phyloP scores from a whole-genome alignment of 345 rosid species.

The Mallotus nudiflorus region DNA sequence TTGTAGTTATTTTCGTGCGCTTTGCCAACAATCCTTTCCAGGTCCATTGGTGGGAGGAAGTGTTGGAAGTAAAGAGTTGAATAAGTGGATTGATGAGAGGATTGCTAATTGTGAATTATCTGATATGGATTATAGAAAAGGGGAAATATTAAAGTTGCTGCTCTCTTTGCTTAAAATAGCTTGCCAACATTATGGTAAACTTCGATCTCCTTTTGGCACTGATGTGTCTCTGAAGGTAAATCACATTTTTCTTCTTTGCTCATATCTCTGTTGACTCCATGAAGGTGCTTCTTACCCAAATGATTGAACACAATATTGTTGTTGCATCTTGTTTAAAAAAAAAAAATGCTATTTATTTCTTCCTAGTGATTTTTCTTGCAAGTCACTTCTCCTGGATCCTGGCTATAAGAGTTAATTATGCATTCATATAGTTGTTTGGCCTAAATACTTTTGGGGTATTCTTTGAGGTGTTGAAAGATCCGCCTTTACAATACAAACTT shows the following conservation, averaged over 20 bases:
- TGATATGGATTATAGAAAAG: conserved; percentile 54
- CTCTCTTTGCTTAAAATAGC: conserved; percentile 87
- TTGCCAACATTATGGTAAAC: conserved; percentile 94
- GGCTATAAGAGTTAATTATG: background rate
- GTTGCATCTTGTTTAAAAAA: background rate
- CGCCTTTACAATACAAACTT: background rate
- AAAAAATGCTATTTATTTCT: background rate
- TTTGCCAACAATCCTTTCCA: conserved; percentile 76
- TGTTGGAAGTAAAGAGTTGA: conserved; percentile 83
- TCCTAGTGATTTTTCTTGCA: background rate
- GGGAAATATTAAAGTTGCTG: conserved; percentile 64
- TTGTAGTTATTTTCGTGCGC: conserved; percentile 62
- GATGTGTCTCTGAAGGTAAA: conserved; percentile 66
- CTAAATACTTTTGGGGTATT: background rate
- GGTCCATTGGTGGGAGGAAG: conserved; percentile 96
- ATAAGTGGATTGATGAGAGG: conserved; percentile 96
- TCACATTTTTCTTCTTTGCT: background rate
- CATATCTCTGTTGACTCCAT: background rate
- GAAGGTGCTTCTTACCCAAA: background rate
- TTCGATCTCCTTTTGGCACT: conserved; percentile 85
- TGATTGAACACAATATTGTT: background rate
- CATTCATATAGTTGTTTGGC: background rate
- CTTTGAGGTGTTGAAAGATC: background rate
- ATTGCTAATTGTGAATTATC: conserved; percentile 59
- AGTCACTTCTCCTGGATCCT: background rate